phyloP scores from a whole-genome alignment of 768 basidiomycete genomes.

The Naganishia friedmannii region DNA sequence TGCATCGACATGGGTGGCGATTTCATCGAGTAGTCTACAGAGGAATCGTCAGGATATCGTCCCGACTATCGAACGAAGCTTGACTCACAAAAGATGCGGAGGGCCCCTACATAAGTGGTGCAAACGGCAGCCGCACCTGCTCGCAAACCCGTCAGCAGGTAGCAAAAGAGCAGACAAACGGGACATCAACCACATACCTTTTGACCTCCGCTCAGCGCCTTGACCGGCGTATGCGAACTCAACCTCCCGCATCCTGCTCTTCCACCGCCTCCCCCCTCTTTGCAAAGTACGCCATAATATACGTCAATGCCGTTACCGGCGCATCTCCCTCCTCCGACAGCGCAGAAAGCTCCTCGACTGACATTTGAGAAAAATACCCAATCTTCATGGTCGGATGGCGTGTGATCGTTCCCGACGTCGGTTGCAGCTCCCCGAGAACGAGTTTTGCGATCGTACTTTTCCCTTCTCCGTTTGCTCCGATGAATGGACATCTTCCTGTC shows the following conservation, averaged over 20 bases:
- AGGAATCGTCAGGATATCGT: background rate
- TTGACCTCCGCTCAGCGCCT: constrained; percentile 61
- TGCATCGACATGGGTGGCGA: constrained; percentile 68
- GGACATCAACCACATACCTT: constrained; percentile 50
- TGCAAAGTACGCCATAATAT: constrained; percentile 42
- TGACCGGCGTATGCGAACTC: constrained; percentile 56
- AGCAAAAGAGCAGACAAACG: background rate
- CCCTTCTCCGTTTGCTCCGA: constrained; percentile 60
- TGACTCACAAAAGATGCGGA: constrained; percentile 57
- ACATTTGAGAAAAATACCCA: constrained; percentile 63
- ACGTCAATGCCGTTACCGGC: constrained; percentile 48
- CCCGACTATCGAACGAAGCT: background rate
- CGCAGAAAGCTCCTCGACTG: constrained; percentile 59
- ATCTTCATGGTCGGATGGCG: constrained; percentile 61
- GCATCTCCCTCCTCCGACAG: constrained; percentile 19
- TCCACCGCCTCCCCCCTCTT: constrained; percentile 37
- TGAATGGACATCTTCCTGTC: constrained; percentile 54
- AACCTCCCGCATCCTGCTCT: constrained; percentile 55
- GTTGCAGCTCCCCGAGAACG: constrained; percentile 51
- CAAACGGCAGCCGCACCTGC: constrained; percentile 63
- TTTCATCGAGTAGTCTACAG: constrained; percentile 56
- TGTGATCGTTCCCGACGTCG: constrained; percentile 57
- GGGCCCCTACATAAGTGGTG: constrained; percentile 59
- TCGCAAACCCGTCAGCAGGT: constrained; percentile 13
- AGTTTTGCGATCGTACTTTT: constrained; percentile 60